Percentiles rank a stretch among this genome's conserved stretches.
phyloP scores from a whole-genome alignment of 2,329 filamentous ascomycete species.

The Stemphylium vesicarium region DNA sequence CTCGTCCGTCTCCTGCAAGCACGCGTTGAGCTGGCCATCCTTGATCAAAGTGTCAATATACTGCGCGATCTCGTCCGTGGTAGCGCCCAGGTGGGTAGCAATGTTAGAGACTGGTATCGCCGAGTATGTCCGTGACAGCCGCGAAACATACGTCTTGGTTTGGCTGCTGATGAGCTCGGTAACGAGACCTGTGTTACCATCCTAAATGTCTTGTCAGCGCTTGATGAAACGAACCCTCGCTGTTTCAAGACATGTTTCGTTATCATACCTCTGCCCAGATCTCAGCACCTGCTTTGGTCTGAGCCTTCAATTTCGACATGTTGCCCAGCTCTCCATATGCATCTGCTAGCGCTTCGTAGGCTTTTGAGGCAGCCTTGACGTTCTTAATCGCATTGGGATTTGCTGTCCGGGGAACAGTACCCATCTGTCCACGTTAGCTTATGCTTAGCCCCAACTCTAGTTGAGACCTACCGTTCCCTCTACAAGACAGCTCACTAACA shows the following conservation, averaged over 20 bases:
- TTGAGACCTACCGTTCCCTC: constrained; percentile 63
- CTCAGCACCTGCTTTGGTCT: constrained; percentile 64
- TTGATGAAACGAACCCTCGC: constrained; percentile 13
- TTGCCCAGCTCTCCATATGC: constrained; percentile 64
- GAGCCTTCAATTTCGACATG: constrained; percentile 65
- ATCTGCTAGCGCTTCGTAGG: constrained; percentile 73
- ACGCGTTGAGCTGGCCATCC: constrained; percentile 58
- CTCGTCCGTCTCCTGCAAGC: constrained; percentile 53
- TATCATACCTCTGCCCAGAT: constrained; percentile 65
- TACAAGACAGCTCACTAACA: constrained; percentile 75
- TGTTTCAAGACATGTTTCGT: constrained; percentile 19
- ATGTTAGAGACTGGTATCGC: constrained; percentile 64
- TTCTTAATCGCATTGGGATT: constrained; percentile 60
- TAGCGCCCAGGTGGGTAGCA: constrained; percentile 57
- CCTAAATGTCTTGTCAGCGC: constrained; percentile 50
- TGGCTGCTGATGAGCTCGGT: constrained; percentile 72
- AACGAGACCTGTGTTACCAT: constrained; percentile 76
- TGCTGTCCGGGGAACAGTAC: constrained; percentile 63
- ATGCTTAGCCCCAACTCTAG: not conserved
- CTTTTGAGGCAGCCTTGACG: constrained; percentile 66
- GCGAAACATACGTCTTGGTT: constrained; percentile 75
- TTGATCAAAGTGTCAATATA: constrained; percentile 62
- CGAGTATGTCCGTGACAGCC: constrained; percentile 74
- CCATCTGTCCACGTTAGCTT: constrained; percentile 48
- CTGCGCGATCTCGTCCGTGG: constrained; percentile 59